phyloP scores from a whole-genome alignment of 495 filamentous ascomycete species.

The Entonaema liquescens region DNA sequence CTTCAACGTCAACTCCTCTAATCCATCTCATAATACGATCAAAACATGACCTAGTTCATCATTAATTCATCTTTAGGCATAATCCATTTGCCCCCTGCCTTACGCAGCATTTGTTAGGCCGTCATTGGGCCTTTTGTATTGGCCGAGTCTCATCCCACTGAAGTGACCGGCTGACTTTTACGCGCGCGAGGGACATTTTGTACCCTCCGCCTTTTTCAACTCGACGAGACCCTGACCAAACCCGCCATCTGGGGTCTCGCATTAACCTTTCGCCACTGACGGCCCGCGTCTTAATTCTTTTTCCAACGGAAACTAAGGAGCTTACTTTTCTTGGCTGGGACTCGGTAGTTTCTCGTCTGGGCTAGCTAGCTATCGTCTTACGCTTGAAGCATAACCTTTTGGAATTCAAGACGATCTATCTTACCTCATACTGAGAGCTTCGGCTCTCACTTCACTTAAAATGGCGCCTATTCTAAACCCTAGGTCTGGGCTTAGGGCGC shows the following conservation, averaged over 20 bases:
- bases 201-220: constrained; percentile 12
- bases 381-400: not conserved
- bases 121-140: constrained; percentile 33
- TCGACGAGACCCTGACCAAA: constrained; percentile 5
- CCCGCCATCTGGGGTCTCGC: constrained; percentile 22
- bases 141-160: constrained; percentile 20
- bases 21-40: constrained; percentile 26
- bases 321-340: constrained; percentile 2
- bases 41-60: constrained; percentile 12
- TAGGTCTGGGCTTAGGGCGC: constrained; percentile 23
- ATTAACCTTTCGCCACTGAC: constrained; percentile 22
- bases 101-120: constrained; percentile 33
- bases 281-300: constrained; percentile 7
- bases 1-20: constrained; percentile 40
- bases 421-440: constrained; percentile 14
- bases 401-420: not conserved
- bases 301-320: constrained; percentile 1
- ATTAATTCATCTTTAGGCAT: constrained; percentile 25
- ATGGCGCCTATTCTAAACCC: constrained; percentile 31
- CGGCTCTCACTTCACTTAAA: constrained; percentile 12
- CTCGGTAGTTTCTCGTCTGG: constrained; percentile 5
- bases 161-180: constrained; percentile 6
- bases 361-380: not conserved
- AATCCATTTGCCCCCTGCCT: constrained; percentile 17
- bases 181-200: not conserved